A percentile compares a stretch with the other conserved stretches of the same genome.
These are phyloP conservation scores for Drechslerella dactyloides DNA, from an alignment of 2,329 filamentous ascomycete species.

Conservation along the genomic window DNA sequence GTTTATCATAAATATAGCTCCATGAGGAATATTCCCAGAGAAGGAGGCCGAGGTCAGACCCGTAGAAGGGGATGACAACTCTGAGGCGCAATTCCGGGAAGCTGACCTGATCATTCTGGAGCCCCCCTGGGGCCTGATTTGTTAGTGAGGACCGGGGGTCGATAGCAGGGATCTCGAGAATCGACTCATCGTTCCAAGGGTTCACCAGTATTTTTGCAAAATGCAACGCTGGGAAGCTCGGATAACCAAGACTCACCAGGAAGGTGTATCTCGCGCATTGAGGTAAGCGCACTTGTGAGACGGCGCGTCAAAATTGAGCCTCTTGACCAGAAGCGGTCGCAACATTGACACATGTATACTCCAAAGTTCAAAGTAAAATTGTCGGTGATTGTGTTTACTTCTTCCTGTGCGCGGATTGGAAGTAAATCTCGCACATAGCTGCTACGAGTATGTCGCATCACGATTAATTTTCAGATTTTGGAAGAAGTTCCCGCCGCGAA, in stretches of 20 bases:
- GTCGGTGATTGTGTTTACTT: background rate
- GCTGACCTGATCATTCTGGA: slow-evolving; percentile 33
- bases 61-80: slow-evolving; percentile 32
- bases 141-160: slow-evolving; percentile 21
- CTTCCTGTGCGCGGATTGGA: background rate
- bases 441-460: background rate
- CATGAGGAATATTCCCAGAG: slow-evolving; percentile 35
- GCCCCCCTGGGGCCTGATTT: slow-evolving; percentile 34
- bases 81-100: slow-evolving; percentile 49
- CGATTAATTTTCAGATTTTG: background rate
- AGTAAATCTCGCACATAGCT: background rate
- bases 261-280: slow-evolving; percentile 40
- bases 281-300: slow-evolving; percentile 36
- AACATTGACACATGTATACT: slow-evolving; percentile 2
- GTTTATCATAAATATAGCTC: slow-evolving; percentile 47
- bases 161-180: slow-evolving; percentile 34
- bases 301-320: slow-evolving; percentile 8
- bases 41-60: slow-evolving; percentile 19
- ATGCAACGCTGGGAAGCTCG: slow-evolving; percentile 42
- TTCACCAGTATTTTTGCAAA: slow-evolving; percentile 32
- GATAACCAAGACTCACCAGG: slow-evolving; percentile 40
- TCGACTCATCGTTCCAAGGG: slow-evolving; percentile 48
- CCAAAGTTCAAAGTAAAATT: background rate
- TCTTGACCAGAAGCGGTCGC: background rate
- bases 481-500: slow-evolving; percentile 3